Evolutionary conservation across 257 asterid genomes (phyloP), one percentile per base, ranked within the genome.

Genomic region (Paulownia fortunei): DNA sequence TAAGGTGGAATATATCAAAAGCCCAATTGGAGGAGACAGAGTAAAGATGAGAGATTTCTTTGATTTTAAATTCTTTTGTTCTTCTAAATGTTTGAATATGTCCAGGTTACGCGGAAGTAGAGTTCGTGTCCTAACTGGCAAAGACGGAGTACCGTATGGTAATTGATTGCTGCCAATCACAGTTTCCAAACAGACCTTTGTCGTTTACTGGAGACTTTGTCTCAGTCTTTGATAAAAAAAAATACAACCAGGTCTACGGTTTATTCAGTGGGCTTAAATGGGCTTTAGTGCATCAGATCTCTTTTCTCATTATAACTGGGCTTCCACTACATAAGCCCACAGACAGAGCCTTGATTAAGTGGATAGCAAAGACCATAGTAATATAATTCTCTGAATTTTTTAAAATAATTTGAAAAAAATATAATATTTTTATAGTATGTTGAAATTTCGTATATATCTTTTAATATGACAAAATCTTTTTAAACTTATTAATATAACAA

Each of bases 41-140:
- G 32, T 37, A 42, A 46, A 42, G 30, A 5, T 2, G 0, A 26
- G 11, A 0, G 8, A 39, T 54, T 30, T 30, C 37, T 55, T 70
- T 44, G 24, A 42, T 65, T 72, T 36, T 41, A 24, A 76, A 72
- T 42, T 6, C 27, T 15, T 2, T 44, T 6, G 4, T 52, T 36
- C 36, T 23, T 51, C 9, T 54, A 36, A 26, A 39, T 0, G 80
- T 67, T 80, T 80, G 87, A 84, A 84, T n/a, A 23, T 24, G 69
- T 80, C 75, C 32, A 42, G 76, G 77, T 46, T 72, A 60, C 68
- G 74, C 73, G 76, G 76, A 64, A 11, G 51, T 4, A 69, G 80
- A 84, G 79, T 73, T 80, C 81, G 83, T 80, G 56, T 60, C 75
- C 82, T 62, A 76, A 79, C 77, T 49, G 79, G 73, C 73, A 39